Percentiles rank a stretch among this genome's conserved stretches.
phyloP scores from a whole-genome alignment of 2,329 filamentous ascomycete genomes.

The Alternaria brassicicola region DNA sequence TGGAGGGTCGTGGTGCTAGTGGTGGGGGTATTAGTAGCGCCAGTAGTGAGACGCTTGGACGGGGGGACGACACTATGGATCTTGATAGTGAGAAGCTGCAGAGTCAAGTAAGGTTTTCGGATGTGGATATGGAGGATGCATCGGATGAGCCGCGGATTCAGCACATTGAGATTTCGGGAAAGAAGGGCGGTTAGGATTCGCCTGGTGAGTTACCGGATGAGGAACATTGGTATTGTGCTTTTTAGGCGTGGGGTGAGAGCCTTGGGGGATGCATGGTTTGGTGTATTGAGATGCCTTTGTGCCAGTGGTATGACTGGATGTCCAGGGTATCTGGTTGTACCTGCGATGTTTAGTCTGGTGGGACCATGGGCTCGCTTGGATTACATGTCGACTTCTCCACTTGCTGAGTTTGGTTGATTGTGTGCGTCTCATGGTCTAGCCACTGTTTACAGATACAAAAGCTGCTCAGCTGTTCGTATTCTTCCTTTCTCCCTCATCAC shows the following conservation, averaged over 20 bases:
- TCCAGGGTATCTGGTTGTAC: not conserved
- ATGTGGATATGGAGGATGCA: slow-evolving; percentile 35
- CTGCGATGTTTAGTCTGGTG: not conserved
- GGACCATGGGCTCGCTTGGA: no score
- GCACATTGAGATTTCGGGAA: slow-evolving; percentile 35
- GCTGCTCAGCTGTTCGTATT: no score
- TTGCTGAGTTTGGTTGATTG: not conserved
- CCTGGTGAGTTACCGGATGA: not conserved
- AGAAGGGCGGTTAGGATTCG: slow-evolving; percentile 28
- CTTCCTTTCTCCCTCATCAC: not conserved
- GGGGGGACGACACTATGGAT: slow-evolving; percentile 30
- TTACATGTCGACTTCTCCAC: not conserved
- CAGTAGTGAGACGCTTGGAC: slow-evolving; percentile 30
- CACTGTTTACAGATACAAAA: not conserved
- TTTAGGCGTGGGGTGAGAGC: not conserved
- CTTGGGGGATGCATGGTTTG: not conserved
- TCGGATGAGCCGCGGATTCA: slow-evolving; percentile 17
- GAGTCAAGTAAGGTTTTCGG: slow-evolving; percentile 19
- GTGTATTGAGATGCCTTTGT: not conserved
- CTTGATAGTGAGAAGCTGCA: slow-evolving; percentile 14
- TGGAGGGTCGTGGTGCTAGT: slow-evolving; percentile 32
- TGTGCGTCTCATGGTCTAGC: not conserved
- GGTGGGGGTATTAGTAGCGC: slow-evolving; percentile 25
- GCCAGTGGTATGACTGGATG: not conserved
- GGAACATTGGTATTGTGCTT: not conserved